Percentiles rank a stretch among this genome's conserved stretches.
These are phyloP conservation scores for Cercospora citrullina DNA, from an alignment of 2,329 filamentous ascomycete species.

Conservation along the genomic window DNA sequence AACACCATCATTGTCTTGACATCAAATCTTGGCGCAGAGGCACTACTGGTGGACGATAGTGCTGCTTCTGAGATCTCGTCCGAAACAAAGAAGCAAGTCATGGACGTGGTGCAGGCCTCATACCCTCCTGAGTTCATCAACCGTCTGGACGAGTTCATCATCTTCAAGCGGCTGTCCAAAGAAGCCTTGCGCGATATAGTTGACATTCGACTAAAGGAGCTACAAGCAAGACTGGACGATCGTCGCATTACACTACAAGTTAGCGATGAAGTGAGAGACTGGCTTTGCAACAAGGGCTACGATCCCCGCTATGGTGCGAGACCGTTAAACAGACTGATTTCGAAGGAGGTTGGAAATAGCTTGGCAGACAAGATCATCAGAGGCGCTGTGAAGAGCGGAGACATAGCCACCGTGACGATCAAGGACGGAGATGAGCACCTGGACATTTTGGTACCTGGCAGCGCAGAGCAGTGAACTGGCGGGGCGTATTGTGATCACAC, in stretches of 20 bases:
- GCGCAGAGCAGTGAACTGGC: not conserved
- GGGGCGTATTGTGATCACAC: not conserved
- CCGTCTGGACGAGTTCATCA: slow-evolving; percentile 92
- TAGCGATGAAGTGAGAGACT: slow-evolving; percentile 70
- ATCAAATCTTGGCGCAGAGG: slow-evolving; percentile 89
- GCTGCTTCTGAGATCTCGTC: slow-evolving; percentile 58
- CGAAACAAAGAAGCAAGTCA: slow-evolving; percentile 74
- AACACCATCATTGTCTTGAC: slow-evolving; percentile 97
- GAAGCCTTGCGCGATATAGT: slow-evolving; percentile 85
- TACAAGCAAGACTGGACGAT: slow-evolving; percentile 81
- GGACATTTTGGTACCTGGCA: slow-evolving; percentile 28
- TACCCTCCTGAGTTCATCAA: slow-evolving; percentile 96
- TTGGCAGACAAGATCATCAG: slow-evolving; percentile 91
- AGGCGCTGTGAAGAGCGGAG: slow-evolving; percentile 74
- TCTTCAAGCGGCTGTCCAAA: slow-evolving; percentile 83
- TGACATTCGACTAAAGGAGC: slow-evolving; percentile 82
- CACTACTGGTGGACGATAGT: slow-evolving; percentile 63
- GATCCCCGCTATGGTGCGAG: slow-evolving; percentile 88
- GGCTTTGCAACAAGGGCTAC: slow-evolving; percentile 87
- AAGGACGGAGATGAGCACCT: slow-evolving; percentile 55
- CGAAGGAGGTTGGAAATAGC: slow-evolving; percentile 83
- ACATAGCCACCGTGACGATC: slow-evolving; percentile 69
- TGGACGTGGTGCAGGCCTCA: slow-evolving; percentile 75
- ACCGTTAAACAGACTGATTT: slow-evolving; percentile 86
- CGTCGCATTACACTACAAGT: slow-evolving; percentile 77